Evolutionary conservation across 805 yeast genomes (phyloP).

Genomic region (Lachancea dasiensis): DNA sequence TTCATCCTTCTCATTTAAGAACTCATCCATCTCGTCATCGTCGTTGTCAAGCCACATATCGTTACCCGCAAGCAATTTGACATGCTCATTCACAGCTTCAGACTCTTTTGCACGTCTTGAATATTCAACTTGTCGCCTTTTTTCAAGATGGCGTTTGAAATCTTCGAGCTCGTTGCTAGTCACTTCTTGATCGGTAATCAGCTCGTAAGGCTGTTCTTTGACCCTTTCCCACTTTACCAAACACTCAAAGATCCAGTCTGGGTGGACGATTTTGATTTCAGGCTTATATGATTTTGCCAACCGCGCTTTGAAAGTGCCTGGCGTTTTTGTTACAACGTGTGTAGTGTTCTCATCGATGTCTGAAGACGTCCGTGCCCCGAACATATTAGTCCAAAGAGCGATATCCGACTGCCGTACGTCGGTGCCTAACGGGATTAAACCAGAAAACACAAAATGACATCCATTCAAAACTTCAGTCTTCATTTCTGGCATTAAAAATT

Average conservation of each 20-base stretch:
- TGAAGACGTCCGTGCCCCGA: constrained; percentile 79
- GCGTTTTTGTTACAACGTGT: constrained; percentile 77
- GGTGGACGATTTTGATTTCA: constrained; percentile 69
- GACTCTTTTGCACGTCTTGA: background rate
- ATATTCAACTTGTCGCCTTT: constrained; percentile 38
- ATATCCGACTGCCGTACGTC: constrained; percentile 72
- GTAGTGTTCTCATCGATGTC: constrained; percentile 72
- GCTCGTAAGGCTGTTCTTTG: constrained; percentile 52
- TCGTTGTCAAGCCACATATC: constrained; percentile 32
- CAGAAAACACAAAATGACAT: constrained; percentile 71
- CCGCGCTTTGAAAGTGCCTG: constrained; percentile 79
- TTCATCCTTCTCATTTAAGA: constrained; percentile 23
- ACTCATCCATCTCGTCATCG: constrained; percentile 31
- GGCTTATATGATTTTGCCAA: constrained; percentile 64
- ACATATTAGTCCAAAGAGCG: constrained; percentile 85
- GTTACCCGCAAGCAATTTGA: constrained; percentile 26
- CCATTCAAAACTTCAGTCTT: constrained; percentile 63
- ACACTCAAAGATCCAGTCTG: constrained; percentile 90
- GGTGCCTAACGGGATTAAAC: constrained; percentile 82
- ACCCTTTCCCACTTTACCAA: constrained; percentile 71
- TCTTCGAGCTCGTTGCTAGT: constrained; percentile 37
- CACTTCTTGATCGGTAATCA: constrained; percentile 46
- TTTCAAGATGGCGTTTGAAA: constrained; percentile 28
- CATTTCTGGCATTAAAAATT: constrained; percentile 66
- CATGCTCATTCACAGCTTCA: constrained; percentile 20